Conservation (phyloP, 2,329 filamentous ascomycete genomes). For the Clarireedia paspali region DNA sequence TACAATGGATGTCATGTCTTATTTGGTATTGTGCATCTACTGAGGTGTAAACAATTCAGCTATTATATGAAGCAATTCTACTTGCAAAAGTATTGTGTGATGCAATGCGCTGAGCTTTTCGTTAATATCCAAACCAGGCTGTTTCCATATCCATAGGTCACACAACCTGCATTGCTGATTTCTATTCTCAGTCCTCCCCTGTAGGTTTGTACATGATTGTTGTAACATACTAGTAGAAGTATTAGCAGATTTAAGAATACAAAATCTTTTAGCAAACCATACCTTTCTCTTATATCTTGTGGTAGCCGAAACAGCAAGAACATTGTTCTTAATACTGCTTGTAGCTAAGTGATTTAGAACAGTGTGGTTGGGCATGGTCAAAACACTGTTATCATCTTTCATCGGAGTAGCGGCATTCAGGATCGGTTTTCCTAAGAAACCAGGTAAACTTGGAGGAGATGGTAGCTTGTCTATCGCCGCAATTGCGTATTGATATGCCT, state of each 20-base stretch:
- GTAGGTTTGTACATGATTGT: conserved; percentile 94
- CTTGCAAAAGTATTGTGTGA: conserved; percentile 1
- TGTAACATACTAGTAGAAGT: conserved; percentile 74
- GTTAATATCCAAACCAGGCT: conserved; percentile 7
- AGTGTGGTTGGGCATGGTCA: conserved; percentile 95
- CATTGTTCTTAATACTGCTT: conserved; percentile 95
- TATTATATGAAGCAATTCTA: not conserved
- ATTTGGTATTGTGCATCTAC: conserved; percentile 1
- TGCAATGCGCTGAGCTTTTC: not conserved
- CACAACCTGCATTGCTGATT: not conserved
- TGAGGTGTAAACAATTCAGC: not conserved
- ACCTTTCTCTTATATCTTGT: conserved; percentile 98
- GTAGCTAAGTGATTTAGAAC: conserved; percentile 94
- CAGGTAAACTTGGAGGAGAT: conserved; percentile 74
- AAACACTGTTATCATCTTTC: conserved; percentile 96
- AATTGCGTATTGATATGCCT: conserved; percentile 65
- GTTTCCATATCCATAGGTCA: not conserved
- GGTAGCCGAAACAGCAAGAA: conserved; percentile 89
- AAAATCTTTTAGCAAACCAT: conserved; percentile 20
- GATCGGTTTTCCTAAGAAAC: conserved; percentile 91
- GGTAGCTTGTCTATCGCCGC: conserved; percentile 72
- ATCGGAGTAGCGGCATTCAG: conserved; percentile 84
- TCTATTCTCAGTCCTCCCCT: conserved; percentile 36
- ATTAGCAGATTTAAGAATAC: conserved; percentile 1
- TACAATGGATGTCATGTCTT: not conserved